These are phyloP conservation scores for Fomitiporia mediterranea DNA, from an alignment of 1,284 basidiomycete species.

Conservation along the genomic window DNA sequence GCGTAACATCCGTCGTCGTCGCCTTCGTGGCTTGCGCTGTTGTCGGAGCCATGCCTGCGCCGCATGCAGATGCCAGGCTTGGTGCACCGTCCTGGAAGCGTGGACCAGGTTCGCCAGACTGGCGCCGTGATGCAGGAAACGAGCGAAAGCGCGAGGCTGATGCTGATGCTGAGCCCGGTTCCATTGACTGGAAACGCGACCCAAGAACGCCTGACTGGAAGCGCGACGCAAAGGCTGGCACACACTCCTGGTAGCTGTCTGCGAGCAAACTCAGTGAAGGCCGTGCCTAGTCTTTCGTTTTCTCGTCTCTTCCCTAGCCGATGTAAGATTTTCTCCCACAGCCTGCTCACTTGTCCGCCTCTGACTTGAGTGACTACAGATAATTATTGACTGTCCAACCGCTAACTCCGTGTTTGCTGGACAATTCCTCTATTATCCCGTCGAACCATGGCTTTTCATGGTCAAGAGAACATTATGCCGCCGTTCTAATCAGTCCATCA, in stretches of 20 bases:
- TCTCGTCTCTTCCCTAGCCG: neutral
- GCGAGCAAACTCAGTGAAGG: neutral
- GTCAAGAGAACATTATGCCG: too few species aligned
- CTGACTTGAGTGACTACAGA: neutral
- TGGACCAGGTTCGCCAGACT: neutral
- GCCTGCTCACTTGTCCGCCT: neutral
- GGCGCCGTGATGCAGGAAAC: neutral
- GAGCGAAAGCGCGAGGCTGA: neutral
- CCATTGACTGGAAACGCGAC: neutral
- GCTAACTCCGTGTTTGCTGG: neutral
- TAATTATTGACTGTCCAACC: neutral
- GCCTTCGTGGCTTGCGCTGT: constrained; percentile 1
- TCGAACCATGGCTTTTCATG: neutral
- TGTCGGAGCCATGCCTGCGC: neutral
- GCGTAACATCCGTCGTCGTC: neutral
- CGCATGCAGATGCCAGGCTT: neutral
- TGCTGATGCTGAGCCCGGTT: neutral
- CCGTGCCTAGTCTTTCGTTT: neutral
- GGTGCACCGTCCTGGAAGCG: neutral
- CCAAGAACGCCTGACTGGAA: constrained; percentile 2
- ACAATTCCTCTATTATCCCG: neutral
- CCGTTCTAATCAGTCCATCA: too few species aligned
- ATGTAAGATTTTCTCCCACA: too few species aligned
- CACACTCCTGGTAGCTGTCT: neutral
- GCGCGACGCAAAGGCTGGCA: neutral